Evolutionary conservation across 2,329 filamentous ascomycete species (phyloP).

Genomic region (Lecanicillium sp.): DNA sequence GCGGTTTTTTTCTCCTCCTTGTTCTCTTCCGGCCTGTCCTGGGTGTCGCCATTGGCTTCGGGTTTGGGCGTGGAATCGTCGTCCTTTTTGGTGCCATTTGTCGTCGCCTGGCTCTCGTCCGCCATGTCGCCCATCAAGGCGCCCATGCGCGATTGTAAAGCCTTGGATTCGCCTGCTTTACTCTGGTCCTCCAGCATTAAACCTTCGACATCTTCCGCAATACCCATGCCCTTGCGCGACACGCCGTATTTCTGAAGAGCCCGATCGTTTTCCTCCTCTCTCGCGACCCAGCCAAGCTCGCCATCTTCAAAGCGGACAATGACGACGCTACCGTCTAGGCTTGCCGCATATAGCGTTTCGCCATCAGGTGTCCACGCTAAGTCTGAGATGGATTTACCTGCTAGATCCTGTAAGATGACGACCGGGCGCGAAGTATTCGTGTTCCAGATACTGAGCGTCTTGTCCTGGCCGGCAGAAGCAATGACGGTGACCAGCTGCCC

Average conservation of each 20-base stretch:
- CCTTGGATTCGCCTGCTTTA: slow-evolving; percentile 83
- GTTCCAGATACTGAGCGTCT: slow-evolving; percentile 95
- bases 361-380: slow-evolving; percentile 92
- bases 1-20: slow-evolving; percentile 46
- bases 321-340: slow-evolving; percentile 83
- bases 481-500: slow-evolving; percentile 77
- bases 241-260: slow-evolving; percentile 88
- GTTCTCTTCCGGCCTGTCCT: slow-evolving; percentile 37
- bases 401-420: slow-evolving; percentile 82
- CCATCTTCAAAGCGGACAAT: slow-evolving; percentile 75
- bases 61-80: slow-evolving; percentile 28
- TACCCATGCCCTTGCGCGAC: slow-evolving; percentile 79
- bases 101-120: slow-evolving; percentile 45
- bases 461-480: slow-evolving; percentile 93
- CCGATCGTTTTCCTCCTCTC: slow-evolving; percentile 83
- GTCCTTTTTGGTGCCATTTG: slow-evolving; percentile 45
- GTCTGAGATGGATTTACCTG: slow-evolving; percentile 88
- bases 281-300: slow-evolving; percentile 84
- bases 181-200: slow-evolving; percentile 83
- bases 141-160: slow-evolving; percentile 92
- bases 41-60: slow-evolving; percentile 33
- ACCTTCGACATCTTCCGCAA: slow-evolving; percentile 87
- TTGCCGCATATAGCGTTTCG: slow-evolving; percentile 76
- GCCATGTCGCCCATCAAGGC: slow-evolving; percentile 88
- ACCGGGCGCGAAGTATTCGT: slow-evolving; percentile 90